Evolutionary conservation across 352 stramenopile species (phyloP).

Genomic region (Globisporangium splendens): DNA sequence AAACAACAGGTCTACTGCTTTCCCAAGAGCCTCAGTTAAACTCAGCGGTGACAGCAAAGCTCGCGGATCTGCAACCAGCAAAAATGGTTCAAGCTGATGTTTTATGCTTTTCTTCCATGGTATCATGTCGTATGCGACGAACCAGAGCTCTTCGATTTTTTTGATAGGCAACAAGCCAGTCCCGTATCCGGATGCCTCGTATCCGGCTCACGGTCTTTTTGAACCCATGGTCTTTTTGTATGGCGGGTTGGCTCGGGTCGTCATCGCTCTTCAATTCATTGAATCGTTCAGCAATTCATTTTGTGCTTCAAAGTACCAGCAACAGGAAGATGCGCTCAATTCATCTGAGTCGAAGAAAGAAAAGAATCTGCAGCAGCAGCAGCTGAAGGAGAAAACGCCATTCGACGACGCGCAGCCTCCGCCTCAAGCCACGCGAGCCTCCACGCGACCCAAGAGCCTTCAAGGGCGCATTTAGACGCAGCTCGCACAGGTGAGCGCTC

Average conservation of each 20-base stretch:
- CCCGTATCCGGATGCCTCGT: slow-evolving; percentile 10
- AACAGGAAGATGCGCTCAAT: not conserved
- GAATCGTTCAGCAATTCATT: slow-evolving; percentile 14
- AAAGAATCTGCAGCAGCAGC: slow-evolving; percentile 2
- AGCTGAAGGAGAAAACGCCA: slow-evolving; percentile 8
- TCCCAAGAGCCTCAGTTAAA: too few species aligned
- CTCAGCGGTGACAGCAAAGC: too few species aligned
- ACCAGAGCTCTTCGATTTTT: slow-evolving; percentile 9
- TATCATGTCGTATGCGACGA: not conserved
- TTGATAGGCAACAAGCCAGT: slow-evolving; percentile 17
- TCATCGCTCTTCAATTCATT: slow-evolving; percentile 6
- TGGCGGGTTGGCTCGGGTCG: slow-evolving; percentile 6
- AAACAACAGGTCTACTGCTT: too few species aligned
- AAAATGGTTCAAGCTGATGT: too few species aligned
- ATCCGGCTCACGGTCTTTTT: slow-evolving; percentile 13
- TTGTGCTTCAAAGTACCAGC: not conserved
- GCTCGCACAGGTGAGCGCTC: not conserved
- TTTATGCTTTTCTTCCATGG: too few species aligned
- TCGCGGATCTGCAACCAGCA: too few species aligned
- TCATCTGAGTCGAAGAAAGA: slow-evolving; percentile 3
- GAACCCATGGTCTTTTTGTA: slow-evolving; percentile 11
- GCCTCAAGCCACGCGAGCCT: not conserved
- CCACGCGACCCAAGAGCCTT: not conserved
- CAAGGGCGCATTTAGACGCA: not conserved
- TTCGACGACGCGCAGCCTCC: slow-evolving; percentile 8